Evolutionary conservation across 2,329 filamentous ascomycete species (phyloP).

Genomic region (Alternaria novae-zelandiae): DNA sequence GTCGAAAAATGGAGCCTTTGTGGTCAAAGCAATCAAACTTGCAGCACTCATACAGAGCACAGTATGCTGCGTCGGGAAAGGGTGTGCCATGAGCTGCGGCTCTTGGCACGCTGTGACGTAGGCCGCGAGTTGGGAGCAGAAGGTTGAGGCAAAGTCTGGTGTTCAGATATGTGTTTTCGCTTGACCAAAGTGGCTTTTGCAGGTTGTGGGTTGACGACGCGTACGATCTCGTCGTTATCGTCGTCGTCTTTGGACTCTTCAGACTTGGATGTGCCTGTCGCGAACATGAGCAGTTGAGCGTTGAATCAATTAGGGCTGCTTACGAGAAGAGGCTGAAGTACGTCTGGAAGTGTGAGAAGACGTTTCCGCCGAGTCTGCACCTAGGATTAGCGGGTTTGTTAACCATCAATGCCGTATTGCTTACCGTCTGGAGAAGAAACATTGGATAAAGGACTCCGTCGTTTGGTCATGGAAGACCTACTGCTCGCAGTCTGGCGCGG

Average conservation of each 20-base stretch:
- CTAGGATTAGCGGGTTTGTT: background rate
- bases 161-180: background rate
- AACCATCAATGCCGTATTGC: background rate
- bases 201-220: background rate
- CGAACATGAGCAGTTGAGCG: background rate
- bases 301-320: background rate
- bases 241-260: conserved; percentile 5
- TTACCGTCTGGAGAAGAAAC: conserved; percentile 17
- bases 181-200: background rate
- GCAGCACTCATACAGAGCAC: conserved; percentile 10
- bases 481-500: conserved; percentile 8
- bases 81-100: conserved; percentile 8
- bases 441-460: conserved; percentile 23
- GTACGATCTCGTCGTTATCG: conserved; percentile 1
- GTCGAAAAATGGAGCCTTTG: background rate
- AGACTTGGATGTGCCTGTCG: conserved; percentile 5
- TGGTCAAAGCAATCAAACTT: background rate
- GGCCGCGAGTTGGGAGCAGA: background rate
- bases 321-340: conserved; percentile 15
- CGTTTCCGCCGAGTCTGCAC: conserved; percentile 8
- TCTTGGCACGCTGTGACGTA: conserved; percentile 4
- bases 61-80: conserved; percentile 12
- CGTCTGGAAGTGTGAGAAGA: conserved; percentile 12
- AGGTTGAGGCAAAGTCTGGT: background rate
- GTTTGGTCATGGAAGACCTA: conserved; percentile 19